phyloP scores from a whole-genome alignment of 2,329 filamentous ascomycete genomes.

The Microascus cirrosus region DNA sequence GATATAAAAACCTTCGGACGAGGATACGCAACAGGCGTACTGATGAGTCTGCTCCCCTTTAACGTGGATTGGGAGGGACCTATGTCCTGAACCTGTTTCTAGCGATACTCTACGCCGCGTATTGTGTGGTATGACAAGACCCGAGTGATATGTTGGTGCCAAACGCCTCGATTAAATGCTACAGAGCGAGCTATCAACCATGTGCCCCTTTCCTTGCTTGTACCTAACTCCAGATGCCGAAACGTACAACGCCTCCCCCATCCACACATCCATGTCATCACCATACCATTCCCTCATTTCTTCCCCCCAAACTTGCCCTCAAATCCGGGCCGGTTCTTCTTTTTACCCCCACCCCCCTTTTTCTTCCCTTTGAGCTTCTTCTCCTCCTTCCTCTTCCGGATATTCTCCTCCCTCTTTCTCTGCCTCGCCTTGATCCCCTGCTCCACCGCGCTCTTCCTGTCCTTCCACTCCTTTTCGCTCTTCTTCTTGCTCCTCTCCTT shows the following conservation, averaged over 20 bases:
- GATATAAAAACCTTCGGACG: no score
- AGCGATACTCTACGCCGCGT: no score
- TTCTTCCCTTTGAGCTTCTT: conserved; percentile 33
- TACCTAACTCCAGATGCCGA: no score
- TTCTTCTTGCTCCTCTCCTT: conserved; percentile 85
- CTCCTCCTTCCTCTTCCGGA: conserved; percentile 58
- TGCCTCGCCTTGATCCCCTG: conserved; percentile 70
- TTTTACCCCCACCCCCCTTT: conserved; percentile 5
- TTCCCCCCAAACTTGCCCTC: conserved; percentile 53
- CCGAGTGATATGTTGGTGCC: neutral
- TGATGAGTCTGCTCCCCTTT: no score
- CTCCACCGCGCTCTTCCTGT: conserved; percentile 59
- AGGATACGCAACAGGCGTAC: no score
- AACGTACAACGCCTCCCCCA: no score
- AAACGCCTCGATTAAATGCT: neutral
- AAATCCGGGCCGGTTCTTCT: conserved; percentile 50
- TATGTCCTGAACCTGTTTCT: no score
- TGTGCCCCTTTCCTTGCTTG: neutral
- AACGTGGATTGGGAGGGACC: no score
- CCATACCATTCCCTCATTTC: conserved; percentile 12
- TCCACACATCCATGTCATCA: neutral
- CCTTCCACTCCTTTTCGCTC: conserved; percentile 80
- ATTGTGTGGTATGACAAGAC: no score
- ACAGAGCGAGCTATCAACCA: neutral
- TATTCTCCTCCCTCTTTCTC: conserved; percentile 71